Evolutionary conservation across 768 basidiomycete genomes (phyloP).

Genomic region (Suillus discolor): DNA sequence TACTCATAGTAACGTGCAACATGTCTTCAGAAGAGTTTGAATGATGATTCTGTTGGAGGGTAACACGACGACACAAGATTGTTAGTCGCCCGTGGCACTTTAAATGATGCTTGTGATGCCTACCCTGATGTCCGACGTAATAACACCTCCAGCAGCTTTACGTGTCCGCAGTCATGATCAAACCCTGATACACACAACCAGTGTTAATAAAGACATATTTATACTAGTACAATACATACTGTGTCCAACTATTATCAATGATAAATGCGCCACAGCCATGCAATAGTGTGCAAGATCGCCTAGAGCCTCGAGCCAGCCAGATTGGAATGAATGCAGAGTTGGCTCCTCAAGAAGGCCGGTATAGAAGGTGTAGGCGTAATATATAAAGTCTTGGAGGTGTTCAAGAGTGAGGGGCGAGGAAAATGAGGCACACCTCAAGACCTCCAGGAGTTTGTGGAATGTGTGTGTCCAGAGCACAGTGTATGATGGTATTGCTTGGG

Average conservation of each 20-base stretch:
- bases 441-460: slow-evolving; percentile 89
- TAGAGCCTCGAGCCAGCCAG: too few species aligned
- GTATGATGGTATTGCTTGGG: slow-evolving; percentile 87
- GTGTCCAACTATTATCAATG: too few species aligned
- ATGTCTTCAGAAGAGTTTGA: neutral
- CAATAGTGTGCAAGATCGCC: too few species aligned
- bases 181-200: too few species aligned
- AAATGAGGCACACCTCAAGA: slow-evolving; percentile 83
- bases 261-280: too few species aligned
- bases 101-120: neutral
- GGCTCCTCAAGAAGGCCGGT: slow-evolving; percentile 86
- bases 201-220: too few species aligned
- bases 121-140: neutral
- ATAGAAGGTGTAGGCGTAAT: slow-evolving; percentile 95
- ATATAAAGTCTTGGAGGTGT: slow-evolving; percentile 91
- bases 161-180: neutral
- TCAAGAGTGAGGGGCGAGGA: slow-evolving; percentile 71
- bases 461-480: slow-evolving; percentile 83
- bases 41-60: neutral
- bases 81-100: neutral
- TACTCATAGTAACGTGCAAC: neutral
- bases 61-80: neutral
- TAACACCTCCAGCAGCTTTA: neutral
- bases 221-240: too few species aligned
- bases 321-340: slow-evolving; percentile 40